Evolutionary conservation across 129 eudicot genomes (phyloP), one percentile per base, ranked within the genome.

Genomic region (Ambrosia trifida): DNA sequence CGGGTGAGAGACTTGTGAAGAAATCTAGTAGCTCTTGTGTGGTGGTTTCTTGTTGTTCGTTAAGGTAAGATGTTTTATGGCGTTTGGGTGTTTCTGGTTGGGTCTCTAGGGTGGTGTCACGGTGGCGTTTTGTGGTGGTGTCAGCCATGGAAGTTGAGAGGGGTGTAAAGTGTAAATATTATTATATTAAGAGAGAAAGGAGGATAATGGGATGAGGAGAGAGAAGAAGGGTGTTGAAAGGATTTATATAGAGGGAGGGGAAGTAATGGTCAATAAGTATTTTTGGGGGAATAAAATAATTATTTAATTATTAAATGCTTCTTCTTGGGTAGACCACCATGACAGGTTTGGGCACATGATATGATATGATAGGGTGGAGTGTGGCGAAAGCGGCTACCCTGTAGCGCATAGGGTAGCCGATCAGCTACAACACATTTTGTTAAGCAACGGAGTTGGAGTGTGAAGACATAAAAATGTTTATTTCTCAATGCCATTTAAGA

Each of bases 161-260:
- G 72, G 71, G 58, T 19, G 72, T 50, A 70, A 69, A 70, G 72
- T 61, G 81, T 77, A 69, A 77, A 75, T 31, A 45, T 24, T 3
- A 50, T 24, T 0, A n/a, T n/a, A n/a, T n/a, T 11, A 56, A 31
- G 75, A 60, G 56, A 61, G 64, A 63, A 68, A 68, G 41, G 45
- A 8, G 61, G 46, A 58, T 50, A 53, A 32, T 63, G 56, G 82
- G 74, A 52, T 82, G 93, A 84, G 78, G 85, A 84, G 89, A 87
- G 89, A 87, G 89, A 83, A 77, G 52, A 73, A 68, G 52, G 56
- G 79, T 60, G 75, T 46, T 20, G 82, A 75, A 72, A 61, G 72
- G 72, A 76, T 41, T 78, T 87, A 84, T 87, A 87, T 84, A 87
- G 94, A 79, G 57, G 75, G 76, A 18, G 78, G 74, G 58, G 74